Conservation (phyloP, 2,329 filamentous ascomycete species). For the Arthrobotrys entomopaga region DNA sequence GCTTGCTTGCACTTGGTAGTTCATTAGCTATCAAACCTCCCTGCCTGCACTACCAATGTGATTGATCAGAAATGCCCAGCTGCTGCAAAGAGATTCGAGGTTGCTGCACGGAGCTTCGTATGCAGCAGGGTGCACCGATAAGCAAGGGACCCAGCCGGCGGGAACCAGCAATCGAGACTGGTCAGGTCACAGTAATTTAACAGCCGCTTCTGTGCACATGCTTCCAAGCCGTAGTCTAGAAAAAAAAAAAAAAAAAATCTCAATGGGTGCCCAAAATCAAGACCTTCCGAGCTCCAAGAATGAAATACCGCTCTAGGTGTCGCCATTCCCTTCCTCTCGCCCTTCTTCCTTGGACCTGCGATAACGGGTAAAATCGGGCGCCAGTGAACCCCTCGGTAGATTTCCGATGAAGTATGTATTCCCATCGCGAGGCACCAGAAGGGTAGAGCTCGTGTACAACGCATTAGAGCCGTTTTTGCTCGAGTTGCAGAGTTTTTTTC, state of each 20-base stretch:
- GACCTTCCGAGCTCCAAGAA: slow-evolving; percentile 35
- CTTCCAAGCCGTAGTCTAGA: slow-evolving; percentile 17
- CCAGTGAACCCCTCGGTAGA: slow-evolving; percentile 28
- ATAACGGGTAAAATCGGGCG: slow-evolving; percentile 54
- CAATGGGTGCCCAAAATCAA: neutral
- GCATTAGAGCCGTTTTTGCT: slow-evolving; percentile 32
- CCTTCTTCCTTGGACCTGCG: slow-evolving; percentile 38
- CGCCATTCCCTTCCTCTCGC: slow-evolving; percentile 42
- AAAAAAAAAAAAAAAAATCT: slow-evolving; percentile 2
- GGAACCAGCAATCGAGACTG: slow-evolving; percentile 32
- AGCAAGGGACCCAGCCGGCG: slow-evolving; percentile 48
- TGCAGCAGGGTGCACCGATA: slow-evolving; percentile 49
- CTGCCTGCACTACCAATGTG: slow-evolving; percentile 8
- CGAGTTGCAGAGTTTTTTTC: slow-evolving; percentile 26
- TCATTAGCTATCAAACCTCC: slow-evolving; percentile 23
- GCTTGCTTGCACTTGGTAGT: slow-evolving; percentile 10
- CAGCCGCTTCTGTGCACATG: slow-evolving; percentile 9
- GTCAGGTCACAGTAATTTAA: slow-evolving; percentile 22
- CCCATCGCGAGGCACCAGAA: neutral
- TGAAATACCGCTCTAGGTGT: slow-evolving; percentile 18
- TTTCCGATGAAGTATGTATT: slow-evolving; percentile 27
- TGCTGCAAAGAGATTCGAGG: slow-evolving; percentile 22
- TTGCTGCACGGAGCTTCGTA: slow-evolving; percentile 24
- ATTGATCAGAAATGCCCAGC: neutral
- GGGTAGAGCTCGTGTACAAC: slow-evolving; percentile 17